Evolutionary conservation across 768 basidiomycete genomes (phyloP), one percentile per base, ranked within the genome.

Genomic region (Polyporus arcularius): DNA sequence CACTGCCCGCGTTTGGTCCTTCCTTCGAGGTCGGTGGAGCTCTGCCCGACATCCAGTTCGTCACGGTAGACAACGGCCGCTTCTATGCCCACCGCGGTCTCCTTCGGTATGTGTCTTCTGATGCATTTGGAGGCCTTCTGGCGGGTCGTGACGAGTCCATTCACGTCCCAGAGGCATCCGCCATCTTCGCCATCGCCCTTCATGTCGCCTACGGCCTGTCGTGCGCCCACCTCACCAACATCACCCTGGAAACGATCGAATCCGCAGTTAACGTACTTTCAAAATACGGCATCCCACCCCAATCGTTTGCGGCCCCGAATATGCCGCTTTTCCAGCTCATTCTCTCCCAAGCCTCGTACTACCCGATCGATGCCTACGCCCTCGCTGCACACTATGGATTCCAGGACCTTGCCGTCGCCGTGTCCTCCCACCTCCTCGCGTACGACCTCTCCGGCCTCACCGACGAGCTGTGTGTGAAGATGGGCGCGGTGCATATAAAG

Each of bases 401-500:
- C 10, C 61, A 76, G 30, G 63, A 70, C 2, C 71, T 82, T 18
- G 80, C 80, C 2, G 70, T 73, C 14, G 65, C 67, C 26, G 64
- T 75, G 2, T 80, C 79, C 10, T 66, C 74, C 9, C 72, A 75
- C 63, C 73, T 79, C 12, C 70, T 80, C 43, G 68, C 76, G 1
- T 70, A 69, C 46, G 62, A 74, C 2, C 68, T 79, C 4, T 53
- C 66, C 0, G 62, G 59, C 5, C 68, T 83, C 35, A 72, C 76
- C 0, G 77, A 81, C 56, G 71, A 71, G 15, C 60, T 74, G n/a
- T 77, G 74, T 0, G 53, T 68, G 38, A 65, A 67, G 10, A 79
- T 80, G 54, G 79, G 79, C 1, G 67, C 79, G 8, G 35, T 75
- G 2, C 80, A 81, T 63, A 67, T 80, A 46, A 75, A 71, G 32